Evolutionary conservation across 2,329 filamentous ascomycete species (phyloP).

Genomic region (Byssothecium circinans): DNA sequence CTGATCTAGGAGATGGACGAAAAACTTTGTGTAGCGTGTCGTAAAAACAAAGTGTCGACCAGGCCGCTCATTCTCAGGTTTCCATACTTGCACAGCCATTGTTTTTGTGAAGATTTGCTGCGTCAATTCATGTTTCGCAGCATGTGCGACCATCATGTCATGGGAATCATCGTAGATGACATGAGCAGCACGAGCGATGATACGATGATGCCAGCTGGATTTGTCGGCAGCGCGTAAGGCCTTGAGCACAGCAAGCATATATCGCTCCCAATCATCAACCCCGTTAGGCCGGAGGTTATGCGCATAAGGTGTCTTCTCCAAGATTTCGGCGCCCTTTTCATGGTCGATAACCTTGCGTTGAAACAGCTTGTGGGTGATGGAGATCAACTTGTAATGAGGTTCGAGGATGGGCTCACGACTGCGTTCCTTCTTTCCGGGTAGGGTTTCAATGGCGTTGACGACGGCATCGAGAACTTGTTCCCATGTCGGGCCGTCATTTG

Average conservation of each 20-base stretch:
- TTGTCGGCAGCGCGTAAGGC: slow-evolving; percentile 73
- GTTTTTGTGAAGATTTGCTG: slow-evolving; percentile 90
- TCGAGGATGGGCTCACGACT: slow-evolving; percentile 79
- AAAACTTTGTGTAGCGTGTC: slow-evolving; percentile 80
- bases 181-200: slow-evolving; percentile 73
- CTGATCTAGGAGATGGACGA: slow-evolving; percentile 72
- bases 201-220: slow-evolving; percentile 92
- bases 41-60: slow-evolving; percentile 93
- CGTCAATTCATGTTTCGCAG: slow-evolving; percentile 77
- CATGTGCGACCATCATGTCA: slow-evolving; percentile 56
- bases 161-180: slow-evolving; percentile 62
- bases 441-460: slow-evolving; percentile 60
- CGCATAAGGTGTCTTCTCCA: slow-evolving; percentile 59
- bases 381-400: slow-evolving; percentile 89
- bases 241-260: slow-evolving; percentile 65
- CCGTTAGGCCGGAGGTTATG: slow-evolving; percentile 55
- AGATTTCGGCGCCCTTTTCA: slow-evolving; percentile 51
- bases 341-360: slow-evolving; percentile 49
- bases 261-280: slow-evolving; percentile 59
- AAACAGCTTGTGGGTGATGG: slow-evolving; percentile 80
- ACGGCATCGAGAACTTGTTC: slow-evolving; percentile 59
- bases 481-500: slow-evolving; percentile 30
- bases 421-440: slow-evolving; percentile 63
- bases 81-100: slow-evolving; percentile 94
- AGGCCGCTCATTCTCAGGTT: slow-evolving; percentile 80